A percentile compares a stretch with the other conserved stretches of the same genome.
phyloP scores from a whole-genome alignment of 257 asterid genomes.

The Verbena officinalis region DNA sequence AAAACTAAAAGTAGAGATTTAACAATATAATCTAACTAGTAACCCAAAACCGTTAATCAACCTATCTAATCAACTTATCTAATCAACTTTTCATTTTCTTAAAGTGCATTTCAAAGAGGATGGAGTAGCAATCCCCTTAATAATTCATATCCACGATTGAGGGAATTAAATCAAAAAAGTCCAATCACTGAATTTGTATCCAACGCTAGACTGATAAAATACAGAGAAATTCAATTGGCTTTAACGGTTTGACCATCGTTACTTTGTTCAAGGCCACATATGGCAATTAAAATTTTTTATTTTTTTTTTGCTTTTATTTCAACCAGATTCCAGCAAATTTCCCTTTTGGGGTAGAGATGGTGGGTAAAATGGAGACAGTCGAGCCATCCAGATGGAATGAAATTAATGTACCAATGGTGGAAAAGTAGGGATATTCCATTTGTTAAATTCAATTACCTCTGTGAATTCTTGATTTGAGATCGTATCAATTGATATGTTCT shows the following conservation, averaged over 20 bases:
- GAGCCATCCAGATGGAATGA: neutral
- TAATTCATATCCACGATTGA: constrained; percentile 4
- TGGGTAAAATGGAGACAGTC: constrained; percentile 20
- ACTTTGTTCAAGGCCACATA: constrained; percentile 9
- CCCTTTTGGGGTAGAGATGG: neutral
- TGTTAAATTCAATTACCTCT: constrained; percentile 61
- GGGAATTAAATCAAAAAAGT: constrained; percentile 6
- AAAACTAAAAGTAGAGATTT: constrained; percentile 11
- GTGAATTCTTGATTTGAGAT: constrained; percentile 97
- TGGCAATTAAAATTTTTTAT: neutral
- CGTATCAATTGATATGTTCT: constrained; percentile 78
- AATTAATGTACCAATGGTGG: constrained; percentile 7
- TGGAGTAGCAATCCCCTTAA: neutral
- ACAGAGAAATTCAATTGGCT: neutral
- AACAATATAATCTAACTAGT: neutral
- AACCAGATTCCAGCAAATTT: neutral
- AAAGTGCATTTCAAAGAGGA: constrained; percentile 6
- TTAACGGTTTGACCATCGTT: neutral
- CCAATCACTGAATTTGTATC: neutral
- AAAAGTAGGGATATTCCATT: constrained; percentile 6
- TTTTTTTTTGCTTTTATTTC: neutral
- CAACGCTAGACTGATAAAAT: neutral
- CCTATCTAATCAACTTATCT: neutral
- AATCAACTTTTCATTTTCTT: neutral
- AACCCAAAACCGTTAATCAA: neutral